Evolutionary conservation across 768 basidiomycete genomes (phyloP), one percentile per base, ranked within the genome.

Genomic region (Neoboletus subvelutipes): DNA sequence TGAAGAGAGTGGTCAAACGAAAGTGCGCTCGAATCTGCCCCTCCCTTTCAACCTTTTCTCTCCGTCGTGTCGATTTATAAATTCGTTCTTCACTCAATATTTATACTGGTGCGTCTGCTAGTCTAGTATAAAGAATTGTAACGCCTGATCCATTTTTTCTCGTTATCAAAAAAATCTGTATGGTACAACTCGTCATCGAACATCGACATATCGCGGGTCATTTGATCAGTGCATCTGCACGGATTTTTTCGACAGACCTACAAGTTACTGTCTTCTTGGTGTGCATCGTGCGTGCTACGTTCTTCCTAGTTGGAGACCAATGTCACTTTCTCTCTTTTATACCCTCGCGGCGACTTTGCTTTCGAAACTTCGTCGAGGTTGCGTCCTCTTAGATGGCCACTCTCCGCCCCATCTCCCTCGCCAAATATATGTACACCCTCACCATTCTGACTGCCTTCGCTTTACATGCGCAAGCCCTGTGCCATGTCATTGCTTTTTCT

Each of bases 81-180:
- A 8, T 33, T 15, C 8, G 22, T 33, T 22, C 11, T 24, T 49
- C 17, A 0, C 7, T 10, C 11, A 15, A 6, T 37, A 26, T 41
- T 13, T 34, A 34, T 15, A 12, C 7, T 45, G 58, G 66, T 69
- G 47, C 39, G 61, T 67, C 39, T 26, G 8, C 10, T 10, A 3
- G n/a, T 24, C 15, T 10, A 40, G 13, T 20, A 18, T 48, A 5
- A 24, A 17, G 43, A 48, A 22, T 34, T 10, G 1, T 3, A 6
- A 3, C 4, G 17, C 18, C 34, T 63, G 43, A 64, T 40, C 3
- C 12, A 22, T 43, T 52, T 6, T 45, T 28, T 31, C 45, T 20
- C 3, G n/a, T 26, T 17, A 20, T 40, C 3, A 3, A 17, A 34
- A 36, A 52, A 34, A 42, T 24, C 9, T 28, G 33, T 31, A 28